Evolutionary conservation across 164 flowering plant species (phyloP), one percentile per base, ranked within the genome.

Genomic region (Umbellularia californica): DNA sequence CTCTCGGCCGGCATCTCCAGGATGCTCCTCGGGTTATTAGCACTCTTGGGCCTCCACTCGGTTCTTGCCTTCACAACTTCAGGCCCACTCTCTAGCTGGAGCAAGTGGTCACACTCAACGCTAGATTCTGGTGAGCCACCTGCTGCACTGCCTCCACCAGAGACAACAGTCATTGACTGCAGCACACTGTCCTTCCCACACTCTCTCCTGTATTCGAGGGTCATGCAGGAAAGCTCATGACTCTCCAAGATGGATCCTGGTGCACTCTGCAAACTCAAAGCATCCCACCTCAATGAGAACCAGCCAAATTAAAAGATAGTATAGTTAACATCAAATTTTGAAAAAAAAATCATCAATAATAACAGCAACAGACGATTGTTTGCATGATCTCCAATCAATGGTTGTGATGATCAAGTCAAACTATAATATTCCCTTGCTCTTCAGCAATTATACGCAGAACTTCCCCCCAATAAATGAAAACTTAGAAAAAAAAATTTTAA

Each of bases 51-150:
- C 88, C 98, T 88, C 99, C 99, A 95, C 77, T 81, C 78, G 1
- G 96, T 93, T 76, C 99, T 85, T 69, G 87, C 96, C 74, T 90
- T 87, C 72, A 95, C 85, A 72, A 95, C 81, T 80, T 95, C 99
- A 67, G 85, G 83, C 30, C 97, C 96, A 2, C 75, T 81, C 77
- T 89, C 92, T 3, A 90, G 89, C 92, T 58, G 76, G 9, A 73
- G 97, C 79, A 90, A 68, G 81, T 93, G 97, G 73, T 87, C 84
- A 78, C 95, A 93, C 81, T 91, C 95, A 10, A 90, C 72, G 7
- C 87, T 89, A 13, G 74, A 60, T 23, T 62, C 77, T 0, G 27
- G 76, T 35, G 72, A n/a, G 47, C 72, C 64, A 12, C 51, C 67
- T 15, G 20, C n/a, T 15, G 60, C 47, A 25, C 14, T 33, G 11